Base-by-base conservation (phyloP, 2,329 filamentous ascomycete species). In the Decorospora gaudefroyi region DNA sequence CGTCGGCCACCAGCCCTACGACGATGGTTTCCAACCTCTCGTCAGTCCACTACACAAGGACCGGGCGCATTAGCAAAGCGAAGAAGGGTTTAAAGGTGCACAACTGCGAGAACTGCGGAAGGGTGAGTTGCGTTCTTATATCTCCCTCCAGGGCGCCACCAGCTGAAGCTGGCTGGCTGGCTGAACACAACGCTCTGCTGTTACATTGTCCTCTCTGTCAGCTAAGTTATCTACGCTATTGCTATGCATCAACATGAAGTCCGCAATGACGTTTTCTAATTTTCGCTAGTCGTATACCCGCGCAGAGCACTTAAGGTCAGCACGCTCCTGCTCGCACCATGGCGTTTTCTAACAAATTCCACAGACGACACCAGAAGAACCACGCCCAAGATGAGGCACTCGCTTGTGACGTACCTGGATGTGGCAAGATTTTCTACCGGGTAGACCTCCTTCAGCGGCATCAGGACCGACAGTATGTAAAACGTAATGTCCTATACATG, bases 41-140 rank as follows among this genome's bases (percentile, higher is more conserved):
- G 23, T 53, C 67, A 11, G 61, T 74, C 40, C 64, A 69, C 43
- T 74, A 72, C 53, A 77, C 74, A 13, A 69, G 67, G 49, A 76
- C 74, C 17, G 74, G 74, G 13, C 67, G 74, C 18, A 69, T 76
- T 36, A 75, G 72, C 45, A 76, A 75, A 59, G 74, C 74, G 5
- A 71, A 74, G 52, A 77, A 77, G 47, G 74, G 74, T 10, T 41
- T 72, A 27, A 72, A 73, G 49, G 70, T 76, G 13, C 74, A 76
- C 47, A 60, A 69, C 29, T 76, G 74, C 52, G 68, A 74, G n/a
- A 42, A 41, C 22, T 77, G 74, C 51, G 73, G 73, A 58, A 73
- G 74, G 62, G 74, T 76, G 62, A 52, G 71, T 69, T 35, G 23
- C 44, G 37, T 39, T 33, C 37, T 15, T 12, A 31, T 47, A 7